Conservation (phyloP, 2,329 filamentous ascomycete genomes). For the Talaromyces islandicus region DNA sequence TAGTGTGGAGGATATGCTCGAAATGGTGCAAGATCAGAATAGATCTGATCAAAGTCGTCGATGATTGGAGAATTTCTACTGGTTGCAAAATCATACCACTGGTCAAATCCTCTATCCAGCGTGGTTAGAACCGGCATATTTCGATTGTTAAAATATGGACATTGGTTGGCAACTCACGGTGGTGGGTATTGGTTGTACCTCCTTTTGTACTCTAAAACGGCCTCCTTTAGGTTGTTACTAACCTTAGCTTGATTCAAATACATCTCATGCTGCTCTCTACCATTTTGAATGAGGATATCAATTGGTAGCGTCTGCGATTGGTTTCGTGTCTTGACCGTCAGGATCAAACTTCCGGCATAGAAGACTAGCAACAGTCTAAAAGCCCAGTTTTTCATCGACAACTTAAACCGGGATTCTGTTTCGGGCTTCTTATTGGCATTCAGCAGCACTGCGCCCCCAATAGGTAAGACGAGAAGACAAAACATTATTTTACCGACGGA, state of each 20-base stretch:
- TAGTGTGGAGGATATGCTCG: constrained; percentile 46
- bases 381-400: constrained; percentile 21
- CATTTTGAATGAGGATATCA: constrained; percentile 48
- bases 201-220: constrained; percentile 46
- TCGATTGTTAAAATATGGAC: neutral
- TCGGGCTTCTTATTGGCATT: constrained; percentile 6
- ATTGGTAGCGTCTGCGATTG: constrained; percentile 48
- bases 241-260: constrained; percentile 44
- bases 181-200: constrained; percentile 52
- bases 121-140: constrained; percentile 7
- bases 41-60: constrained; percentile 56
- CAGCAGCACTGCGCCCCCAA: constrained; percentile 24
- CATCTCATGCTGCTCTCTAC: constrained; percentile 40
- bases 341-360: constrained; percentile 35
- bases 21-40: constrained; percentile 52
- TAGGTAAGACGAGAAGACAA: constrained; percentile 26
- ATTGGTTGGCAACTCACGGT: constrained; percentile 32
- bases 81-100: constrained; percentile 54
- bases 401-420: neutral
- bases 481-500: constrained; percentile 20
- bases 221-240: constrained; percentile 45
- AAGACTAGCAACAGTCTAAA: constrained; percentile 36
- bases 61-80: constrained; percentile 48
- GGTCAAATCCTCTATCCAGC: constrained; percentile 45
- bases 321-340: constrained; percentile 36